Conservation (phyloP, 1,139 yeast genomes). For the Yueomyces sp. region DNA sequence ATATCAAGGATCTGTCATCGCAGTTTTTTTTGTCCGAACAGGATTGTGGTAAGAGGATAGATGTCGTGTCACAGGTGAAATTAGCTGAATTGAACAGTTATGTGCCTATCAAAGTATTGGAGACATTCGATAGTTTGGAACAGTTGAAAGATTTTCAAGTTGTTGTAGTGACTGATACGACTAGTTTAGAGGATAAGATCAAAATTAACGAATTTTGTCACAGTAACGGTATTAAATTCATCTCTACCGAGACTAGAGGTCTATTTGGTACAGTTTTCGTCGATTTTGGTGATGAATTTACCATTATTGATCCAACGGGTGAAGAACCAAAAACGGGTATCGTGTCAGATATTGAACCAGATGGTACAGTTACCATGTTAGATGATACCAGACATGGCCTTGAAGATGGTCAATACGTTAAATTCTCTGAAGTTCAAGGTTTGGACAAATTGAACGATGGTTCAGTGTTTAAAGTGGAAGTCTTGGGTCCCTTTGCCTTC, state of each 20-base stretch:
- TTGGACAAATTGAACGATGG: slow-evolving; percentile 53
- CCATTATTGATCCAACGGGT: slow-evolving; percentile 76
- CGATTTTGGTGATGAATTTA: slow-evolving; percentile 75
- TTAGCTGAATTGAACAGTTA: slow-evolving; percentile 78
- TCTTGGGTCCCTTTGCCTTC: slow-evolving; percentile 88
- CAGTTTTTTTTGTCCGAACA: slow-evolving; percentile 68
- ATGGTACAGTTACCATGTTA: slow-evolving; percentile 85
- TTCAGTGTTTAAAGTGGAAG: slow-evolving; percentile 61
- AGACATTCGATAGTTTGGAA: slow-evolving; percentile 38
- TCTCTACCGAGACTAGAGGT: slow-evolving; percentile 74
- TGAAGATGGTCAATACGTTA: slow-evolving; percentile 84
- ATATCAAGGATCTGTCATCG: slow-evolving; percentile 64
- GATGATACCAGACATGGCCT: slow-evolving; percentile 90
- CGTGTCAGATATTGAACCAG: slow-evolving; percentile 74
- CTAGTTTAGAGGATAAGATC: slow-evolving; percentile 61
- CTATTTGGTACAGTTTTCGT: slow-evolving; percentile 82
- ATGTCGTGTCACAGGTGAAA: slow-evolving; percentile 48
- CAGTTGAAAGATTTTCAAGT: slow-evolving; percentile 56
- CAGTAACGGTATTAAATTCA: slow-evolving; percentile 58
- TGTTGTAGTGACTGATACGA: slow-evolving; percentile 67
- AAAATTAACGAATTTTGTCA: slow-evolving; percentile 69
- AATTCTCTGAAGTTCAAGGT: slow-evolving; percentile 80
- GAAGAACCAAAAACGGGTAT: slow-evolving; percentile 86
- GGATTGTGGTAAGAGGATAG: slow-evolving; percentile 73
- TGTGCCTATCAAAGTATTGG: slow-evolving; percentile 70